Percentiles rank a stretch among this genome's conserved stretches.
These are phyloP conservation scores for Sanguinoderma infundibulare DNA, from an alignment of 1,284 basidiomycete species.

Conservation along the genomic window DNA sequence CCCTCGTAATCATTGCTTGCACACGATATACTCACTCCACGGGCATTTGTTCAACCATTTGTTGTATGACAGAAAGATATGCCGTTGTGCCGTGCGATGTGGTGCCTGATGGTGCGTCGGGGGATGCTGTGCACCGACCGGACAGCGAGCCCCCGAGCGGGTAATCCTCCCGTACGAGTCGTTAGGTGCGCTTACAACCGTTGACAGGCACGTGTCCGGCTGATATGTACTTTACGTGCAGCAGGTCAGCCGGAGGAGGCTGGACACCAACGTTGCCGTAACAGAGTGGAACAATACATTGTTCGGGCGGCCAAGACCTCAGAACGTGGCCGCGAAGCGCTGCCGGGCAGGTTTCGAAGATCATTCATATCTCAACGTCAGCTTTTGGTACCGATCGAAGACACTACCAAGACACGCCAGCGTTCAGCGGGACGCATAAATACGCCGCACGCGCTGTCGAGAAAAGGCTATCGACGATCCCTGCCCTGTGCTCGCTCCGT, in stretches of 20 bases:
- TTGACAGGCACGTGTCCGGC: no score
- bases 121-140: conserved; percentile 1
- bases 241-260: no score
- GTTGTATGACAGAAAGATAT: conserved; percentile 9
- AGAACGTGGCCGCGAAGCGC: background rate
- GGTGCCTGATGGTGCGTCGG: conserved; percentile 2
- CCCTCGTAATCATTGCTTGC: conserved; percentile 18
- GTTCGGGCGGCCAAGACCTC: background rate
- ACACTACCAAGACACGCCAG: background rate
- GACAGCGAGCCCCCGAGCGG: conserved; percentile 3
- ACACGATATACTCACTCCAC: conserved; percentile 5
- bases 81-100: no score
- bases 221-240: no score
- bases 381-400: background rate
- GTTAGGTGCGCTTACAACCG: background rate
- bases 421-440: background rate
- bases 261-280: no score
- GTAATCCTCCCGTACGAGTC: background rate
- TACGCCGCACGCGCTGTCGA: background rate
- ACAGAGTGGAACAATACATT: no score
- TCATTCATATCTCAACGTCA: no score
- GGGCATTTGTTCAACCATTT: no score
- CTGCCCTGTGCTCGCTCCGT: background rate
- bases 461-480: background rate
- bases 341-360: background rate